Percentiles rank a stretch among this genome's conserved stretches.
phyloP scores from a whole-genome alignment of 2,329 filamentous ascomycete genomes.

The Ceratocystis harringtonii region DNA sequence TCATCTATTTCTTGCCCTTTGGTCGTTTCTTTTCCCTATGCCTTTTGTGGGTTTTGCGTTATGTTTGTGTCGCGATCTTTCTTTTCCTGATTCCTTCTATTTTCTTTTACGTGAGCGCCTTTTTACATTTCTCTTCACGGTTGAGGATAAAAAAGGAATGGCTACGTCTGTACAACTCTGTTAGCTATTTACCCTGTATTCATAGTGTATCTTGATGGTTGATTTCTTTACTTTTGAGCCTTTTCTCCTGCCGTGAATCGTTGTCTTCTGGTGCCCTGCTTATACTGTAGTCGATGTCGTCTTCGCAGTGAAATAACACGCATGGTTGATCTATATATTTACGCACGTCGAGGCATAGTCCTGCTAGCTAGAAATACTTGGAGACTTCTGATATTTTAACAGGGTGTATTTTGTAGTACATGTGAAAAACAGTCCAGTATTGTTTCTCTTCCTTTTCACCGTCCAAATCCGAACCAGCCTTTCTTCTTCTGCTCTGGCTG shows the following conservation, averaged over 20 bases:
- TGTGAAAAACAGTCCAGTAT: background rate
- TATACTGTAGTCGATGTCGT: background rate
- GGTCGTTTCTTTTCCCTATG: background rate
- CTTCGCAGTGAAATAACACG: background rate
- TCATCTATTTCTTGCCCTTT: background rate
- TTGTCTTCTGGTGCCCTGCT: too few relatives aligned
- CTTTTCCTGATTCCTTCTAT: background rate
- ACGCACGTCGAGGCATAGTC: background rate
- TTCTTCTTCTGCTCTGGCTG: constrained; percentile 40
- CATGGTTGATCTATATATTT: background rate
- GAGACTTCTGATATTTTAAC: too few relatives aligned
- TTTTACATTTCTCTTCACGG: background rate
- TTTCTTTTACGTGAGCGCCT: background rate
- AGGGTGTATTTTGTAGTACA: background rate
- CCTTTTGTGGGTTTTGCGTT: constrained; percentile 4
- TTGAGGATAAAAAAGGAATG: background rate
- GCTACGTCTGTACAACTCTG: constrained; percentile 7
- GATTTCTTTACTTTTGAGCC: background rate
- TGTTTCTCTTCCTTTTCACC: constrained; percentile 24
- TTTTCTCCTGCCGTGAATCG: too few relatives aligned
- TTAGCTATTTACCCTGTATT: constrained; percentile 13
- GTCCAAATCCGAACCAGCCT: constrained; percentile 64
- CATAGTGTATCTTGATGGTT: constrained; percentile 17
- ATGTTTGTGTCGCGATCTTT: background rate
- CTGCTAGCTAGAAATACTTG: background rate